Evolutionary conservation across 371 early-diverging fungal genomes (phyloP).

Genomic region (Syncephalis plumigaleata): DNA sequence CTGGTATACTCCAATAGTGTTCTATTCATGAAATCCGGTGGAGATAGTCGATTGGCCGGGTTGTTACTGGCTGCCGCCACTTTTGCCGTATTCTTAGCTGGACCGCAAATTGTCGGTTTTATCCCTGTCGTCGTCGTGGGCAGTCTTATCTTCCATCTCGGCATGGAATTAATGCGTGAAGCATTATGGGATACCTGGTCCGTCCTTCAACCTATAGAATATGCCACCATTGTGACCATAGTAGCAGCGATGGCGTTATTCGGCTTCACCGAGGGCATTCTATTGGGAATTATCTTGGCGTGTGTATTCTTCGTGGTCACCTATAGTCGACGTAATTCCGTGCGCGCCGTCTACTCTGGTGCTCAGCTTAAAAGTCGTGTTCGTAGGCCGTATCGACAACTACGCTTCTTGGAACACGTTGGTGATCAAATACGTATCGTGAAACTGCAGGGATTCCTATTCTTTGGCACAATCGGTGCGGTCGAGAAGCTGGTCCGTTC

Average conservation of each 20-base stretch:
- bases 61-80: constrained; percentile 68
- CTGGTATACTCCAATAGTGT: constrained; percentile 81
- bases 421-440: constrained; percentile 76
- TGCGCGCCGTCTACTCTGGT: constrained; percentile 65
- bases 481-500: constrained; percentile 63
- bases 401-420: constrained; percentile 61
- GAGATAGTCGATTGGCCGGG: constrained; percentile 72
- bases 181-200: constrained; percentile 71
- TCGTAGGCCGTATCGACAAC: constrained; percentile 74
- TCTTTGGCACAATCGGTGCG: constrained; percentile 86
- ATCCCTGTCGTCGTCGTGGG: constrained; percentile 90
- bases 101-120: constrained; percentile 71
- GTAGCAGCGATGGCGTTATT: constrained; percentile 66
- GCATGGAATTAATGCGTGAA: constrained; percentile 81
- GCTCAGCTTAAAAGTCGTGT: constrained; percentile 71
- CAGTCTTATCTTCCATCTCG: constrained; percentile 84
- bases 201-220: constrained; percentile 73
- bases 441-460: constrained; percentile 80
- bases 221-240: constrained; percentile 70
- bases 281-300: constrained; percentile 80
- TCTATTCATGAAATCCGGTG: constrained; percentile 82
- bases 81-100: constrained; percentile 56
- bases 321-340: constrained; percentile 58
- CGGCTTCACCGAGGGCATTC: constrained; percentile 90
- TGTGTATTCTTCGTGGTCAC: constrained; percentile 86